A percentile compares a stretch with the other conserved stretches of the same genome.
Evolutionary conservation across 192 early-diverging fungal species (phyloP).

Genomic region (Gryganskiella cystojenkinii): DNA sequence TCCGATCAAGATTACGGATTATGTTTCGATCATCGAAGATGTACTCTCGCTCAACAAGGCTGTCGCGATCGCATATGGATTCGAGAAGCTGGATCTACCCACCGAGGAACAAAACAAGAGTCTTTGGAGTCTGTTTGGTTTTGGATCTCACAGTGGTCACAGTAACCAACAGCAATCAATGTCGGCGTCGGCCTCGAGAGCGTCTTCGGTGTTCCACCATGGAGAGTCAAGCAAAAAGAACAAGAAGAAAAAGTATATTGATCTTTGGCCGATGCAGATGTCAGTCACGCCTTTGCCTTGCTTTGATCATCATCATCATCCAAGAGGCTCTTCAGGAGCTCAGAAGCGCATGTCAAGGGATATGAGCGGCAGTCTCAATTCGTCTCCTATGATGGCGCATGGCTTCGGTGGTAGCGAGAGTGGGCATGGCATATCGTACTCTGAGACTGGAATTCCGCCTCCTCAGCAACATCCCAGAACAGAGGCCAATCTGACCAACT

Average conservation of each 20-base stretch:
- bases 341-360: constrained; percentile 29
- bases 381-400: not conserved
- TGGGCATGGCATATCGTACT: not conserved
- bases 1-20: constrained; percentile 67
- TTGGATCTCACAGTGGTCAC: not conserved
- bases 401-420: no score
- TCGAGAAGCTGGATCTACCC: constrained; percentile 59
- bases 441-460: not conserved
- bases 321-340: not conserved
- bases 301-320: constrained; percentile 9
- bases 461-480: constrained; percentile 7
- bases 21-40: constrained; percentile 80
- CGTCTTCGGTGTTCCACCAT: constrained; percentile 17
- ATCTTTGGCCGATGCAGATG: constrained; percentile 80
- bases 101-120: constrained; percentile 40
- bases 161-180: not conserved
- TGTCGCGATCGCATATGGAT: constrained; percentile 73
- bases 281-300: constrained; percentile 27
- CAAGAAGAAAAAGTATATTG: constrained; percentile 67
- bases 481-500: constrained; percentile 59
- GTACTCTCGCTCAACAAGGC: constrained; percentile 74
- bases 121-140: constrained; percentile 13
- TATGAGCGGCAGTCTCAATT: not conserved
- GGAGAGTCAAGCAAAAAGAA: no score
- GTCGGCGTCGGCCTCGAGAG: constrained; percentile 16